These are phyloP conservation scores for Xylaria sp. DNA, from an alignment of 2,329 filamentous ascomycete genomes.

Conservation along the genomic window DNA sequence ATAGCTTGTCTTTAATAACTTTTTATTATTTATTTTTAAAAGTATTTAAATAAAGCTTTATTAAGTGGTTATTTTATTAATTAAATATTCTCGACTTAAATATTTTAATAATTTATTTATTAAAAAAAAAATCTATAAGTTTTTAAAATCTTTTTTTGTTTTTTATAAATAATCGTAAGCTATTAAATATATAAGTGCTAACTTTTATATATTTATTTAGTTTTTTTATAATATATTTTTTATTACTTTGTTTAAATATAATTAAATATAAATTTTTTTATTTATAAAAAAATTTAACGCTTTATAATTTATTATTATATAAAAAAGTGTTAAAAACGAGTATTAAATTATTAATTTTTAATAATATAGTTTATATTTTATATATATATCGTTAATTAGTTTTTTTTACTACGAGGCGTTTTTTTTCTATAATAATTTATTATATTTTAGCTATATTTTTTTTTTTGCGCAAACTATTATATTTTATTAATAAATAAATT, in stretches of 20 bases:
- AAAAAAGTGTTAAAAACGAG: not conserved
- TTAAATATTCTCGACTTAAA: not conserved
- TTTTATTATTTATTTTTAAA: not conserved
- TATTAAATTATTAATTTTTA: not conserved
- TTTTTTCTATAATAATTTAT: not conserved
- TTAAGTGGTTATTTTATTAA: not conserved
- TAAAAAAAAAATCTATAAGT: not conserved
- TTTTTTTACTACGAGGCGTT: not conserved
- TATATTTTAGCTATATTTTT: not conserved
- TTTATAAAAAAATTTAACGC: not conserved
- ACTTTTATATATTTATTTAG: not conserved
- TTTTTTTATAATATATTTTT: not conserved
- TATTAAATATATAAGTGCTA: not conserved
- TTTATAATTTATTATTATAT: not conserved
- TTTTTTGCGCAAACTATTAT: not conserved
- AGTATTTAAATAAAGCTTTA: not conserved
- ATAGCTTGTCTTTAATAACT: not conserved
- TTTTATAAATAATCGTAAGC: not conserved
- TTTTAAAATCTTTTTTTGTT: not conserved
- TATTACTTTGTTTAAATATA: not conserved
- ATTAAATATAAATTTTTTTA: not conserved
- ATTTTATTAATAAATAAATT: not conserved
- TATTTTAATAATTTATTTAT: not conserved
- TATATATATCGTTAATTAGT: not conserved
- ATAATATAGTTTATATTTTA: not conserved